Percentiles rank a stretch among this genome's conserved stretches.
Evolutionary conservation across 768 basidiomycete genomes (phyloP).

Genomic region (Kwoniella botswanensis): DNA sequence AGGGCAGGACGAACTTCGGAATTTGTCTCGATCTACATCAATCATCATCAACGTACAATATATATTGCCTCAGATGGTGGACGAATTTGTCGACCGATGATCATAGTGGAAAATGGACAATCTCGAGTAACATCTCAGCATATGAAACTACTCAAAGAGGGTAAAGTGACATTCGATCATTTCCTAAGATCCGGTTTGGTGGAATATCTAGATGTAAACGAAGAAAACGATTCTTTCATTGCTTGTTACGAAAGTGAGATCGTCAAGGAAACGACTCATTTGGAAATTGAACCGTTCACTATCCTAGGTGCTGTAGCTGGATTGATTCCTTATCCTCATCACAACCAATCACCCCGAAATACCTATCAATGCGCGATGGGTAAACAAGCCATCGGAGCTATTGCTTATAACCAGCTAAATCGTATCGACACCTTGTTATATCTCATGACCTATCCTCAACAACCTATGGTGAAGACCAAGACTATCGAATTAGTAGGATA

Average conservation of each 20-base stretch:
- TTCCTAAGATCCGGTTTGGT: conserved; percentile 90
- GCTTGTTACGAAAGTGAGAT: conserved; percentile 92
- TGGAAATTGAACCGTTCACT: conserved; percentile 99
- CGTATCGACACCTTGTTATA: conserved; percentile 98
- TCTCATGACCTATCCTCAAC: conserved; percentile 95
- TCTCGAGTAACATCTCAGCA: conserved; percentile 81
- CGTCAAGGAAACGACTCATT: conserved; percentile 80
- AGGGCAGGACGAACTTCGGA: conserved; percentile 91
- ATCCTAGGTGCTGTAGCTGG: conserved; percentile 96
- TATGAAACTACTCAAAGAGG: conserved; percentile 79
- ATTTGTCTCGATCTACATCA: conserved; percentile 95
- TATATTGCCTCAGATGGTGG: conserved; percentile 98
- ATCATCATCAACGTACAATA: conserved; percentile 90
- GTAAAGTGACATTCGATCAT: conserved; percentile 83
- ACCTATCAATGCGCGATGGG: conserved; percentile 99
- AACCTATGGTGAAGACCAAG: conserved; percentile 99
- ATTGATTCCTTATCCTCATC: conserved; percentile 97
- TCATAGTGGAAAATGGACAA: conserved; percentile 84
- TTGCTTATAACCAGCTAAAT: conserved; percentile 96
- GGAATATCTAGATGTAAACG: conserved; percentile 98
- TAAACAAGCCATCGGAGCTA: conserved; percentile 98
- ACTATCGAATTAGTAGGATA: conserved; percentile 97
- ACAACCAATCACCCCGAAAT: conserved; percentile 98
- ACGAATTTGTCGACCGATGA: conserved; percentile 94
- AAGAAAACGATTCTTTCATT: conserved; percentile 97